phyloP scores from a whole-genome alignment of 495 filamentous ascomycete genomes.

The Penicillium goetzii region DNA sequence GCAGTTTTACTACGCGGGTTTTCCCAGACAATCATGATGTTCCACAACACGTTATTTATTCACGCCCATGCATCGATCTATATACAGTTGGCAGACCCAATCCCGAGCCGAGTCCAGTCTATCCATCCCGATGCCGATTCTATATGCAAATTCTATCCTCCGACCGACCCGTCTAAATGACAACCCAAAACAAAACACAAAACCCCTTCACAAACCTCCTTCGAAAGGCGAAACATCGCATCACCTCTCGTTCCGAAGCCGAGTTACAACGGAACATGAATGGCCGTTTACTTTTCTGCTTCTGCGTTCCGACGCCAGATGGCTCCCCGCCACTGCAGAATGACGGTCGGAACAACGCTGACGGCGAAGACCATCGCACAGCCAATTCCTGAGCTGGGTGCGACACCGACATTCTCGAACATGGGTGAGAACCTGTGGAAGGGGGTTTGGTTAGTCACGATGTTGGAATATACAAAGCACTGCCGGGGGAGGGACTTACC shows the following conservation, averaged over 20 bases:
- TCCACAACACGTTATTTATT: background rate
- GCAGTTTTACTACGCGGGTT: background rate
- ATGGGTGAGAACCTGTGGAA: constrained; percentile 44
- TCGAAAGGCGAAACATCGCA: background rate
- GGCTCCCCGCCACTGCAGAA: constrained; percentile 37
- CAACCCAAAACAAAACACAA: constrained; percentile 1
- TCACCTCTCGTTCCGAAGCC: background rate
- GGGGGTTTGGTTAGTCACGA: constrained; percentile 13
- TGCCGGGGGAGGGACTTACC: constrained; percentile 34
- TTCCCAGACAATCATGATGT: background rate
- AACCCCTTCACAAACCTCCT: background rate
- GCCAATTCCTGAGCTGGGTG: constrained; percentile 41
- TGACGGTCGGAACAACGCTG: constrained; percentile 43
- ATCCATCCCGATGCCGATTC: constrained; percentile 13
- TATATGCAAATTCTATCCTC: constrained; percentile 13
- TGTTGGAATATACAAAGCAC: background rate
- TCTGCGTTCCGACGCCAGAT: constrained; percentile 27
- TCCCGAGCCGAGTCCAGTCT: constrained; percentile 10
- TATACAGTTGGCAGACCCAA: constrained; percentile 16
- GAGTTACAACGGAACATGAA: background rate
- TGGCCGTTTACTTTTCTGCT: constrained; percentile 6
- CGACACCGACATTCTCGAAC: constrained; percentile 49
- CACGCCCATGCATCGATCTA: constrained; percentile 11
- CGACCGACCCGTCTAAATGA: constrained; percentile 1
- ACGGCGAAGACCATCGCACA: constrained; percentile 38